phyloP scores from a whole-genome alignment of 2,329 filamentous ascomycete species.

The Rhytidhysteron rufulum region DNA sequence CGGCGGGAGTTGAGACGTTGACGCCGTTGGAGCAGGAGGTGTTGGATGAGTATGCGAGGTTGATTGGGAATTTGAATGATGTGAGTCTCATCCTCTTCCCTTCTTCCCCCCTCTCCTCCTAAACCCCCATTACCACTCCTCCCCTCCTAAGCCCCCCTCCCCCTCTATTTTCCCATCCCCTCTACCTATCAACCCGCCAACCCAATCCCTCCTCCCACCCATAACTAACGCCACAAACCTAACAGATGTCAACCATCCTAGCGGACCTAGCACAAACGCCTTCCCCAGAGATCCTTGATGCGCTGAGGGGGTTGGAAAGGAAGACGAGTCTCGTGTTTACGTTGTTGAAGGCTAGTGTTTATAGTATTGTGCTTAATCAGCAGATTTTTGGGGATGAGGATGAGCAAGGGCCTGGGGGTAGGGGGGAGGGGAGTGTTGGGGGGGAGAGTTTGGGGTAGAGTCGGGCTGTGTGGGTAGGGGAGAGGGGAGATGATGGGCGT shows the following conservation, averaged over 20 bases:
- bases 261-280: slow-evolving; percentile 63
- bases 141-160: neutral
- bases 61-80: slow-evolving; percentile 88
- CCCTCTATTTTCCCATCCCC: slow-evolving; percentile 20
- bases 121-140: neutral
- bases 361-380: slow-evolving; percentile 97
- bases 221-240: too few relatives aligned
- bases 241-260: slow-evolving; percentile 54
- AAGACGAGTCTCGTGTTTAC: slow-evolving; percentile 96
- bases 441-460: slow-evolving; percentile 22
- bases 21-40: slow-evolving; percentile 88
- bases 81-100: slow-evolving; percentile 44
- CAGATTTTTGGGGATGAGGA: slow-evolving; percentile 50
- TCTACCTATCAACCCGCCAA: too few relatives aligned
- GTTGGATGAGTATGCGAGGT: slow-evolving; percentile 83
- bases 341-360: slow-evolving; percentile 93
- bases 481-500: neutral
- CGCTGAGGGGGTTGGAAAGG: slow-evolving; percentile 80
- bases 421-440: slow-evolving; percentile 20
- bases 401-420: slow-evolving; percentile 9
- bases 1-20: slow-evolving; percentile 39
- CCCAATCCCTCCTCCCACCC: too few relatives aligned
- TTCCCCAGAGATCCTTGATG: slow-evolving; percentile 74
- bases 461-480: too few relatives aligned
- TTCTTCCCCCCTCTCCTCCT: slow-evolving; percentile 2